Conservation (phyloP, 805 yeast genomes). For the Yueomyces sinensis region DNA sequence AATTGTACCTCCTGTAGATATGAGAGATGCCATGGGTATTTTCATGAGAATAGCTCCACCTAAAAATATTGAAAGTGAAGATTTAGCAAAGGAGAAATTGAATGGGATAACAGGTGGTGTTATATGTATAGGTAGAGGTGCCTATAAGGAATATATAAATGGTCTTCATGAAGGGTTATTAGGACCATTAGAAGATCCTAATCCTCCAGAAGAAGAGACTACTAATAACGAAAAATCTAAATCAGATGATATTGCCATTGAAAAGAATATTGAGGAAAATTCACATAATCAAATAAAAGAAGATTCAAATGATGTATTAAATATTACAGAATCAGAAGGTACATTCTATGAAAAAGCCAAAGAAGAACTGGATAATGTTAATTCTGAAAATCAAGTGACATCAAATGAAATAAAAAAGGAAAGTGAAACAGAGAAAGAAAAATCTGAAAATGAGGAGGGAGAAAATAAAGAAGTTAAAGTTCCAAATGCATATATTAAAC, state of each 20-base stretch:
- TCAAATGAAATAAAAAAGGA: not conserved
- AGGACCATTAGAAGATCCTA: constrained; percentile 66
- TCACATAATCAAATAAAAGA: not conserved
- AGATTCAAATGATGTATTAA: not conserved
- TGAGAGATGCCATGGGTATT: constrained; percentile 44
- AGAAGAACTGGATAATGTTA: not conserved
- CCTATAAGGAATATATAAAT: constrained; percentile 78
- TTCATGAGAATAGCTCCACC: constrained; percentile 27
- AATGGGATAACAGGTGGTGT: constrained; percentile 57
- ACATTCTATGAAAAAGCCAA: not conserved
- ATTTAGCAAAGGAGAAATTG: constrained; percentile 27
- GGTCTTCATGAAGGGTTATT: constrained; percentile 92
- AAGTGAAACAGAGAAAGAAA: constrained; percentile 4
- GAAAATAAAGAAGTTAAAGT: constrained; percentile 18
- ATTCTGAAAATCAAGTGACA: not conserved
- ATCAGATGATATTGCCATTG: not conserved
- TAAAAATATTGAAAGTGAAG: constrained; percentile 28
- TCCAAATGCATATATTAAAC: constrained; percentile 49
- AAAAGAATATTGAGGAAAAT: not conserved
- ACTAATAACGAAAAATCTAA: not conserved
- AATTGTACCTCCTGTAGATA: constrained; percentile 23
- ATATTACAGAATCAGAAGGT: not conserved
- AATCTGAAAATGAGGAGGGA: constrained; percentile 4
- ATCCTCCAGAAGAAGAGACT: constrained; percentile 4
- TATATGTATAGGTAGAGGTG: constrained; percentile 88